These are phyloP conservation scores for Lepidium africanum DNA, from an alignment of 345 rosid genomes.

Conservation along the genomic window DNA sequence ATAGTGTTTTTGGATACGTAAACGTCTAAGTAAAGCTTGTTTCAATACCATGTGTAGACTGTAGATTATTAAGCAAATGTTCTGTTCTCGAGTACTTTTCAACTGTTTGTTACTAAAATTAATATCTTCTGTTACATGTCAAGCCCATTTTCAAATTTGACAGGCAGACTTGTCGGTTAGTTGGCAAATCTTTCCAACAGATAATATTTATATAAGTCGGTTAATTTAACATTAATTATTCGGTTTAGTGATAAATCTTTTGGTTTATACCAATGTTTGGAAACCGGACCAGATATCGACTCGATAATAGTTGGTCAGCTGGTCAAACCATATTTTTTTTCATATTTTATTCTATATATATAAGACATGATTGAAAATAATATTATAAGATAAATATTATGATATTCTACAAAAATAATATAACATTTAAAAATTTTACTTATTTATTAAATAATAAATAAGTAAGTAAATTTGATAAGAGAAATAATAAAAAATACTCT, in stretches of 20 bases:
- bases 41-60: not conserved
- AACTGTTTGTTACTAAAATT: not conserved
- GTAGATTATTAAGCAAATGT: not conserved
- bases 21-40: slow-evolving; percentile 16
- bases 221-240: not conserved
- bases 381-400: too few species aligned
- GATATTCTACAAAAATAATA: too few species aligned
- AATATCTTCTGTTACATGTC: not conserved
- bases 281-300: too few species aligned
- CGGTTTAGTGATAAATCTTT: not conserved
- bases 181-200: not conserved
- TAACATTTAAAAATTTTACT: too few species aligned
- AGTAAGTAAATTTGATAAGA: too few species aligned
- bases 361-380: too few species aligned
- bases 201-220: not conserved
- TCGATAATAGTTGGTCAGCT: too few species aligned
- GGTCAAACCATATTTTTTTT: too few species aligned
- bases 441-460: too few species aligned
- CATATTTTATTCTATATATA: too few species aligned
- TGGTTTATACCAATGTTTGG: not conserved
- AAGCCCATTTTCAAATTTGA: not conserved
- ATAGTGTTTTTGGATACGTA: slow-evolving; percentile 6
- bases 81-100: not conserved
- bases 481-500: too few species aligned
- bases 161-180: not conserved